Base-by-base conservation (phyloP, 352 stramenopile genomes). In the Globisporangium barbulae region DNA sequence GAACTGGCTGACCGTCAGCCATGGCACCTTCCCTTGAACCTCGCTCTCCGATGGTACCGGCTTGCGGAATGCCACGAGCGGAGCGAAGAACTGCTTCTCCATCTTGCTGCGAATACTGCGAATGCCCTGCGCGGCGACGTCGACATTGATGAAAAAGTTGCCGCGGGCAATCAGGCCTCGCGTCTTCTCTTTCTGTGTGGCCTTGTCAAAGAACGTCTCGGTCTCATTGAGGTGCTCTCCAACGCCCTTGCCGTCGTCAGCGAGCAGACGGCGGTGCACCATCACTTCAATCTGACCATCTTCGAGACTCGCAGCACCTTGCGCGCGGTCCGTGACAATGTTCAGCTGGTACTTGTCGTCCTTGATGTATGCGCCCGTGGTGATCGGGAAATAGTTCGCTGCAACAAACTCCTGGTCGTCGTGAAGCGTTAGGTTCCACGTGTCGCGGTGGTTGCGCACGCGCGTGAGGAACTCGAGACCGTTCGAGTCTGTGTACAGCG, bases 301-400 rank as follows among this genome's bases (percentile, higher is more conserved):
- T 45, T 75, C 67, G 12, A 99, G 72, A 63, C 94, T 98, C 30
- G 88, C 83, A 42, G 78, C 88, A 44, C 96, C 97, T 71, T 99
- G 94, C 0, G 95, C 93, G 10, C 94, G 83, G 68, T 99, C 97
- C 5, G 88, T 96, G 37, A 98, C 72, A 21, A 99, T 64, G 31
- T 87, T 91, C 19, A 99, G 71, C 61, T 97, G 83, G 15, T 69
- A 54, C 30, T 85, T 79, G 17, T 81, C 64, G 63, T 98, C 91
- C 71, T 98, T 89, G 62, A 99, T 79, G 65, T 96, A 99, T 8
- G 93, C 89, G 17, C 91, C 91, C 6, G 94, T 89, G 57, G 93
- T 99, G n/a, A 99, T 92, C 1, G 97, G 97, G 66, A 98, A 98
- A 78, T 98, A 99, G 73, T 99, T 99, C 44, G 92, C 95, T 13